A percentile compares a stretch with the other conserved stretches of the same genome.
Evolutionary conservation across 2,329 filamentous ascomycete genomes (phyloP).

Genomic region (Fusarium transvaalense): DNA sequence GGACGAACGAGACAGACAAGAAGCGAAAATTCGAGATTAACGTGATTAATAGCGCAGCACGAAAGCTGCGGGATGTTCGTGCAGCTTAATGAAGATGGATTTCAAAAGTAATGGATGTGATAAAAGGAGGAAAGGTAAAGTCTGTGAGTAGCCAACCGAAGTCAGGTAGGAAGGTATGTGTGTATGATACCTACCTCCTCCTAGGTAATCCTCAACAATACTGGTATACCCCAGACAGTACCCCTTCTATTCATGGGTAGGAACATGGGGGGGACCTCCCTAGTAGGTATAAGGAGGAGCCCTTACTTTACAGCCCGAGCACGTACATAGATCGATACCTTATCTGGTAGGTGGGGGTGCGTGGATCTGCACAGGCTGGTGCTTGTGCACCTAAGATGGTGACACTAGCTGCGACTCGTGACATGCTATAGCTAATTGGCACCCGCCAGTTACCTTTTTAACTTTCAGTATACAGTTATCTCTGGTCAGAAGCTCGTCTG

Average conservation of each 20-base stretch:
- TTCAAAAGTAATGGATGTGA: neutral
- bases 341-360: constrained; percentile 41
- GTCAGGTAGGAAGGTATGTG: neutral
- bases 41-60: constrained; percentile 2
- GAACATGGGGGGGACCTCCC: neutral
- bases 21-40: neutral
- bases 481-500: constrained; percentile 15
- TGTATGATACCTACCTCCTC: neutral
- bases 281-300: neutral
- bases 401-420: constrained; percentile 25
- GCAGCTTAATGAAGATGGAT: constrained; percentile 43
- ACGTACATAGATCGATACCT: neutral
- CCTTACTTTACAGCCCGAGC: neutral
- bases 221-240: neutral
- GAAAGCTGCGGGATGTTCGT: constrained; percentile 26
- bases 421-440: constrained; percentile 23
- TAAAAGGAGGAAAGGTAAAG: neutral
- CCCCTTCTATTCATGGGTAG: constrained; percentile 2
- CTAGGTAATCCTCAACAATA: constrained; percentile 15
- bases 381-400: constrained; percentile 23
- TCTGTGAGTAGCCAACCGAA: neutral
- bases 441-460: constrained; percentile 11
- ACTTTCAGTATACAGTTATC: constrained; percentile 1
- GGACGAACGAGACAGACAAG: neutral
- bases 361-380: constrained; percentile 22